phyloP scores from a whole-genome alignment of 1,284 basidiomycete species.

The Amylostereum areolatum region DNA sequence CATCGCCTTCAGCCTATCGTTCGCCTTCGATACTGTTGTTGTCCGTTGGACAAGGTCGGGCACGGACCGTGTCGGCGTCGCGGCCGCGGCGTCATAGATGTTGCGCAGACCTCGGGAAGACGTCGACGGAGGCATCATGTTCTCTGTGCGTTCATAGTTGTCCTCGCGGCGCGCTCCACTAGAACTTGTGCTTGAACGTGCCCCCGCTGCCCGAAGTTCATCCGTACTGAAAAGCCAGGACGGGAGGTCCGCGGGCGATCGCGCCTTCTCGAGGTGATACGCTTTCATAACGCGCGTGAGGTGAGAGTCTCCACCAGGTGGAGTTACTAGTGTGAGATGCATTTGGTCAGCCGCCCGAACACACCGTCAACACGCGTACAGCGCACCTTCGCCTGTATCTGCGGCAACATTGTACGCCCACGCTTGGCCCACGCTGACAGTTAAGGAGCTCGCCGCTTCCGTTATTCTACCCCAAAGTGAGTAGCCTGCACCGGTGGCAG shows the following conservation, averaged over 20 bases:
- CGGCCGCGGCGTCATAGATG: constrained; percentile 29
- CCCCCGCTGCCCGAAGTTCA: constrained; percentile 34
- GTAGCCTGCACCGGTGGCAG: constrained; percentile 31
- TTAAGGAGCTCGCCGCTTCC: constrained; percentile 45
- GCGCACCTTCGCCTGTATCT: constrained; percentile 45
- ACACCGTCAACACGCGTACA: constrained; percentile 4
- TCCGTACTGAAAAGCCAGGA: constrained; percentile 58
- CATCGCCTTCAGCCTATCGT: constrained; percentile 45
- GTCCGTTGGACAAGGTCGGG: background rate
- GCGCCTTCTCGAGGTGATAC: constrained; percentile 58
- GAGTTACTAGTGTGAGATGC: constrained; percentile 34
- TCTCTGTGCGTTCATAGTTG: no score
- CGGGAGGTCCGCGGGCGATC: constrained; percentile 53
- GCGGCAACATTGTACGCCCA: constrained; percentile 41
- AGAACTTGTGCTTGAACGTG: constrained; percentile 10
- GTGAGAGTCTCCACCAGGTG: constrained; percentile 53
- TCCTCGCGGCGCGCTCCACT: background rate
- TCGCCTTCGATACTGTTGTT: constrained; percentile 28
- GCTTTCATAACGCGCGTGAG: constrained; percentile 62
- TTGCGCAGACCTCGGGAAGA: constrained; percentile 25
- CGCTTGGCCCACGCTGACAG: constrained; percentile 50
- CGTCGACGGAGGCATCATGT: background rate
- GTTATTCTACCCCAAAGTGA: constrained; percentile 53
- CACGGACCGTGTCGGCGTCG: constrained; percentile 4
- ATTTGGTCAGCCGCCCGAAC: background rate